phyloP scores from a whole-genome alignment of 2,329 filamentous ascomycete species.

The Didymella segeticola region DNA sequence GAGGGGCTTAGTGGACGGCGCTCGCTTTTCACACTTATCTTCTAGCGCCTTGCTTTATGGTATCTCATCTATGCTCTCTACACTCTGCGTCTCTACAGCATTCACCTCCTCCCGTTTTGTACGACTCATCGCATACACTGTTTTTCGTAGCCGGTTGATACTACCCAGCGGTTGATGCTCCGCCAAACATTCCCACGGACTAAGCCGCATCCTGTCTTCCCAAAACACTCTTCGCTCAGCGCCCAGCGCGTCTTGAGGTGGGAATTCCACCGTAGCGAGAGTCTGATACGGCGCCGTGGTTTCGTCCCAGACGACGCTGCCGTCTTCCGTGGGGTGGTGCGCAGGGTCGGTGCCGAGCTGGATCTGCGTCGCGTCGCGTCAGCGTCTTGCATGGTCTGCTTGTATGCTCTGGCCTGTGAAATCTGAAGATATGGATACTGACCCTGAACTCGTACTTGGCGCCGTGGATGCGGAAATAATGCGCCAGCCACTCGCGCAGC shows the following conservation, averaged over 20 bases:
- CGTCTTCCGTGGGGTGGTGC: slow-evolving; percentile 42
- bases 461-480: slow-evolving; percentile 26
- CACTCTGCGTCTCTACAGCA: slow-evolving; percentile 15
- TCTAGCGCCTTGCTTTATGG: too few species aligned
- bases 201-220: slow-evolving; percentile 41
- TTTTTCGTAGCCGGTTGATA: slow-evolving; percentile 38
- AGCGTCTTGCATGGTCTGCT: too few species aligned
- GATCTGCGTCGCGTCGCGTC: slow-evolving; percentile 21
- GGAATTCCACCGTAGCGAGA: slow-evolving; percentile 35
- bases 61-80: slow-evolving; percentile 31
- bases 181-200: slow-evolving; percentile 34
- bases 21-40: too few species aligned
- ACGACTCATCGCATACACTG: slow-evolving; percentile 38
- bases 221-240: slow-evolving; percentile 34
- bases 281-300: slow-evolving; percentile 40
- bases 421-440: neutral
- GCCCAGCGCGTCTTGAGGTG: slow-evolving; percentile 33
- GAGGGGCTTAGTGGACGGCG: too few species aligned
- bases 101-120: slow-evolving; percentile 33
- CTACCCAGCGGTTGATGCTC: slow-evolving; percentile 37
- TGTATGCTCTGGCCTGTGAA: neutral
- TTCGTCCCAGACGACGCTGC: slow-evolving; percentile 41
- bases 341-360: slow-evolving; percentile 38
- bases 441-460: slow-evolving; percentile 41
- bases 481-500: slow-evolving; percentile 36